Conservation (phyloP, 1,139 yeast genomes). For the Candida pseudoviswanathii region DNA sequence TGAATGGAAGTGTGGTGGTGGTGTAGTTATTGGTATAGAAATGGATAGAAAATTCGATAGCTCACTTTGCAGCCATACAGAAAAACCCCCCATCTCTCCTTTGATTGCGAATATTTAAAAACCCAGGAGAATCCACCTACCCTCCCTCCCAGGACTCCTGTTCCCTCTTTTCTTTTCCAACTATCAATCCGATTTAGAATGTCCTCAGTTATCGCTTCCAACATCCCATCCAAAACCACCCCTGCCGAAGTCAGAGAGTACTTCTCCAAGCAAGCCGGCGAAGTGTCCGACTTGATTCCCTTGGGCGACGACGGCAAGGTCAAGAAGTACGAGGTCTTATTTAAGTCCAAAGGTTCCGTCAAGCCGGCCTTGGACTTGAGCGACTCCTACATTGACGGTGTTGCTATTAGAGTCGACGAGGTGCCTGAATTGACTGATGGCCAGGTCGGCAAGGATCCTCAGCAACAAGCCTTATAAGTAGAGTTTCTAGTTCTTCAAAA, state of each 20-base stretch:
- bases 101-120: neutral
- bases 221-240: constrained; percentile 56
- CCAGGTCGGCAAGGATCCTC: constrained; percentile 7
- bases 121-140: neutral
- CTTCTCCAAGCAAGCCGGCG: constrained; percentile 70
- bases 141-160: neutral
- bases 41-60: neutral
- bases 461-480: constrained; percentile 28
- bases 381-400: constrained; percentile 73
- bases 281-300: constrained; percentile 31
- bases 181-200: constrained; percentile 15
- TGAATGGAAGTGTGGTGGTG: neutral
- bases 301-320: constrained; percentile 19
- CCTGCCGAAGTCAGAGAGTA: constrained; percentile 63
- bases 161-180: no score
- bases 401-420: constrained; percentile 51
- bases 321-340: constrained; percentile 50
- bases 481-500: constrained; percentile 1
- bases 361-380: constrained; percentile 70
- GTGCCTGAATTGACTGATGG: constrained; percentile 22
- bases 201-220: constrained; percentile 56
- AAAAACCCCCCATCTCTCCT: neutral
- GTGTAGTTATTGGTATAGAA: neutral
- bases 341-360: constrained; percentile 62
- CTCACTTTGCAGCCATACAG: neutral